Percentiles rank a stretch among this genome's conserved stretches.
phyloP scores from a whole-genome alignment of 305 asterid species.

The Caryopteris hybrid region DNA sequence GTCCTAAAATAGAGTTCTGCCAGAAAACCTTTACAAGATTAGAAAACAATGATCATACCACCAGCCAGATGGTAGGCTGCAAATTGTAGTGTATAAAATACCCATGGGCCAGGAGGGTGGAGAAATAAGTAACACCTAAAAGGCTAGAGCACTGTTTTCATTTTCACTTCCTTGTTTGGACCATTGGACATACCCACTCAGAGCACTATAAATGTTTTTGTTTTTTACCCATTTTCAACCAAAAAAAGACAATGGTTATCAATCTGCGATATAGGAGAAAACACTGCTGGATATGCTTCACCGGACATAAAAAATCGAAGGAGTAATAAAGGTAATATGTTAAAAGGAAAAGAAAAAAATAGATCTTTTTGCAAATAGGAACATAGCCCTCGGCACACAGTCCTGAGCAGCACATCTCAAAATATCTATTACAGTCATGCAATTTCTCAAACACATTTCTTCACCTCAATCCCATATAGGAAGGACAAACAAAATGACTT shows the following conservation, averaged over 20 bases:
- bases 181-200: background rate
- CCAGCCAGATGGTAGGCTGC: background rate
- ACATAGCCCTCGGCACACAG: background rate
- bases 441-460: background rate
- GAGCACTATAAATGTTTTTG: background rate
- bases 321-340: background rate
- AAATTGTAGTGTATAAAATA: background rate
- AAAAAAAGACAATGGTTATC: background rate
- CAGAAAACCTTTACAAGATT: conserved; percentile 11
- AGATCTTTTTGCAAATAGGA: conserved; percentile 1
- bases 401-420: background rate
- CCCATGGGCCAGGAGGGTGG: background rate
- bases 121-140: background rate
- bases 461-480: conserved; percentile 2
- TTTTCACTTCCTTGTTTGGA: background rate
- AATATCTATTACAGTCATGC: background rate
- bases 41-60: conserved; percentile 8
- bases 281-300: background rate
- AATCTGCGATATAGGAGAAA: background rate
- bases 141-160: background rate
- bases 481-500: background rate
- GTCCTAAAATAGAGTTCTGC: background rate
- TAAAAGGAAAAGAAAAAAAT: background rate
- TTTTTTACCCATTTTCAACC: conserved; percentile 1
- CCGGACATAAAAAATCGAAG: background rate